Evolutionary conservation across 345 rosid genomes (phyloP).

Genomic region (Turritis glabra): DNA sequence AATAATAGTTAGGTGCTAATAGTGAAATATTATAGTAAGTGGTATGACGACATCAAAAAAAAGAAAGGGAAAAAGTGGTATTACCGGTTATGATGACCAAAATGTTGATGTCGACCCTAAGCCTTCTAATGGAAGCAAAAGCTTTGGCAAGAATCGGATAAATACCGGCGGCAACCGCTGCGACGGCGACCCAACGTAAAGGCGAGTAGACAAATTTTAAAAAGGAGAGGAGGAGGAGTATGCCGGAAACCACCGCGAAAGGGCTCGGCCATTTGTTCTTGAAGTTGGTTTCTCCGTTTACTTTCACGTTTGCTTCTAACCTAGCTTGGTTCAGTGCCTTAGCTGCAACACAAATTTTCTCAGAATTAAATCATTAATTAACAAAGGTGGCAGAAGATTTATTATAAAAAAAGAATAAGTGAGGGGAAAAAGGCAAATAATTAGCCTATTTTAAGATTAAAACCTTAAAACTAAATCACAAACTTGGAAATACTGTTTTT

Average conservation of each 20-base stretch:
- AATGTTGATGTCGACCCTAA: constrained; percentile 65
- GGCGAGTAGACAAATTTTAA: constrained; percentile 62
- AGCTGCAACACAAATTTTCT: constrained; percentile 44
- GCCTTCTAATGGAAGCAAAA: constrained; percentile 45
- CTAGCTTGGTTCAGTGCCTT: constrained; percentile 85
- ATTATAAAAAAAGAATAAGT: neutral
- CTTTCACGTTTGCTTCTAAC: constrained; percentile 76
- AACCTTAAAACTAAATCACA: too few relatives aligned
- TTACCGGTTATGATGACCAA: constrained; percentile 80
- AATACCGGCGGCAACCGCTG: constrained; percentile 65
- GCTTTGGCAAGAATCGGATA: constrained; percentile 60
- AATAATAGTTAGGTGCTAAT: neutral
- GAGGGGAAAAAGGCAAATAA: neutral
- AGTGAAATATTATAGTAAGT: neutral
- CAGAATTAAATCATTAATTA: neutral
- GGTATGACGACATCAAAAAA: neutral
- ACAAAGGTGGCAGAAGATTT: neutral
- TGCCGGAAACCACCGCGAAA: constrained; percentile 61
- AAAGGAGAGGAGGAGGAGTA: constrained; percentile 53
- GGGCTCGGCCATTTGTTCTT: constrained; percentile 91
- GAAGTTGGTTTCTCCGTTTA: constrained; percentile 47
- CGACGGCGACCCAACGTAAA: constrained; percentile 69
- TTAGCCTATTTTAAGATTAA: neutral
- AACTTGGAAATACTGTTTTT: too few relatives aligned
- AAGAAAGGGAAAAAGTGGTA: neutral